These are phyloP conservation scores for Candida anglica DNA, from an alignment of 805 yeast genomes.

Conservation along the genomic window DNA sequence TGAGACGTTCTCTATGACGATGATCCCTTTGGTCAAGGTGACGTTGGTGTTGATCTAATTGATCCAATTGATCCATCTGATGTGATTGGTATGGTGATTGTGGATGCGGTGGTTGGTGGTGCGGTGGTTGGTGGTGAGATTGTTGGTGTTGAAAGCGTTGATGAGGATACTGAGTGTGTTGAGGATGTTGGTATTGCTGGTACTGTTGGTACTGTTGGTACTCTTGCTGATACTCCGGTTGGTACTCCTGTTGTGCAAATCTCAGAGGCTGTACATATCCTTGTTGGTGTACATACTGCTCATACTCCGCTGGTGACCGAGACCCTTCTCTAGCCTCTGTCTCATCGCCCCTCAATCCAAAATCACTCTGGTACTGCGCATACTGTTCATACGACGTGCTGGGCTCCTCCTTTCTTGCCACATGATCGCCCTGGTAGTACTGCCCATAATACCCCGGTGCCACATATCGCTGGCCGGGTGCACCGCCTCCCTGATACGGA, in stretches of 20 bases:
- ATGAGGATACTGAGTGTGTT: neutral
- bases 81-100: neutral
- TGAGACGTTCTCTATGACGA: constrained; percentile 9
- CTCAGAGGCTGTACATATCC: neutral
- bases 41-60: neutral
- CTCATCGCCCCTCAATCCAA: neutral
- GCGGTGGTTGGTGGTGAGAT: neutral
- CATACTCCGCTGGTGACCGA: neutral
- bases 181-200: neutral
- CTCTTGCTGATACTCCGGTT: constrained; percentile 1
- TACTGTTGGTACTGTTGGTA: neutral
- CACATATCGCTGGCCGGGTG: no score
- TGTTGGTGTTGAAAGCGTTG: neutral
- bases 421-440: no score
- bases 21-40: neutral
- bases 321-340: neutral
- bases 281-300: neutral
- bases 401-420: no score
- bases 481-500: constrained; percentile 36
- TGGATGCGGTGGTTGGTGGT: neutral
- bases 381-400: constrained; percentile 2
- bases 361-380: constrained; percentile 4
- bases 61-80: neutral
- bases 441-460: no score
- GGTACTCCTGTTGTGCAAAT: neutral